Percentiles rank a stretch among this genome's conserved stretches.
Evolutionary conservation across 1,139 yeast genomes (phyloP).

Genomic region (Hansenula lynferdii): DNA sequence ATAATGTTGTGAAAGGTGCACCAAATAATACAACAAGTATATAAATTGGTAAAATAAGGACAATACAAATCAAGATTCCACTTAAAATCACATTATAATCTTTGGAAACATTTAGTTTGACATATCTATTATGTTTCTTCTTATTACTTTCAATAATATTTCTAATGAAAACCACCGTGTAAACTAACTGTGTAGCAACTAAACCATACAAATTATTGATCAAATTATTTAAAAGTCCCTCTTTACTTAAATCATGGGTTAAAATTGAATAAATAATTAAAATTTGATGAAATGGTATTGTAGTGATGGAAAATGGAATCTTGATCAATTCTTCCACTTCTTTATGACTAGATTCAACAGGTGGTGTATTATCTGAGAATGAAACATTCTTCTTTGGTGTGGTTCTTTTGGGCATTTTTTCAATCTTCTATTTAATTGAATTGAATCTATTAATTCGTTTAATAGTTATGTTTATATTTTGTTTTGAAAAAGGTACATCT

Average conservation of each 20-base stretch:
- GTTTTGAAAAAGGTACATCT: too few relatives aligned
- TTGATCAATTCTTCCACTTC: constrained; percentile 23
- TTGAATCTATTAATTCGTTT: too few relatives aligned
- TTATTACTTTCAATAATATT: constrained; percentile 6
- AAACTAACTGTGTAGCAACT: constrained; percentile 10
- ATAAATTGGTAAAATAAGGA: constrained; percentile 50
- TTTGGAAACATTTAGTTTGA: constrained; percentile 6
- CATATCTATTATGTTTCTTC: constrained; percentile 3
- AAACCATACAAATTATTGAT: constrained; percentile 5
- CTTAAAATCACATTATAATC: constrained; percentile 14
- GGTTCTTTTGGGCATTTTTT: constrained; percentile 11
- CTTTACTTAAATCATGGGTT: constrained; percentile 5
- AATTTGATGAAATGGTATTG: constrained; percentile 48
- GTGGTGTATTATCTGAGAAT: constrained; percentile 30
- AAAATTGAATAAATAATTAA: constrained; percentile 28
- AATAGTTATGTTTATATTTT: too few relatives aligned
- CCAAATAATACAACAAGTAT: constrained; percentile 66
- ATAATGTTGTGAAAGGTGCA: constrained; percentile 64
- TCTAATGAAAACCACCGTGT: constrained; percentile 5
- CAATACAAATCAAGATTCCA: constrained; percentile 23
- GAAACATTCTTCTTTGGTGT: constrained; percentile 31
- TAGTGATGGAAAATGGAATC: constrained; percentile 25
- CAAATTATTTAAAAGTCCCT: constrained; percentile 4
- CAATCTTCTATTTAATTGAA: too few relatives aligned
- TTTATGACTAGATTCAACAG: constrained; percentile 18